Base-by-base conservation (phyloP, 2,329 filamentous ascomycete genomes). In the Aspergillus piperis region DNA sequence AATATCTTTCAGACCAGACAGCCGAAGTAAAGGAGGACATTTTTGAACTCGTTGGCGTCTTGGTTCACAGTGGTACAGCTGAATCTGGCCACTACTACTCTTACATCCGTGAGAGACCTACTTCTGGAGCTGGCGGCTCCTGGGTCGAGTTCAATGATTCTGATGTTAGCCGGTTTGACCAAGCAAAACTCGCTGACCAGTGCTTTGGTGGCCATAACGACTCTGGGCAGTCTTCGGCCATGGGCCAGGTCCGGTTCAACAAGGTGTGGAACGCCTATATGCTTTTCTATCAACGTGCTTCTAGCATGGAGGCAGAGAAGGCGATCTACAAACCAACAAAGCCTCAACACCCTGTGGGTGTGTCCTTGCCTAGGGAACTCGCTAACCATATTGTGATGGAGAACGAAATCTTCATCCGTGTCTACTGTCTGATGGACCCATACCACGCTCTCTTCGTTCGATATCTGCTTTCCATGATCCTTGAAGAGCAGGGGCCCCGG, bases 31-130 rank as follows among this genome's bases (percentile, higher is more conserved):
- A 85, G 48, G 84, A 88, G 41, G 95, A 99, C 74, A 75, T 90
- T 0, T 99, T 98, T 70, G 92, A 97, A 75, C 84, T 99, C 3
- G 93, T 96, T n/a, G 95, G 95, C 2, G 87, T 99, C 49, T 86
- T 99, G 17, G 92, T 99, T 1, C 95, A 99, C 73, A 90, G 90
- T 13, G 95, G 95, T 15, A 96, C 90, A 2, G 92, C 94, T 11
- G 92, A 97, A 71, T 94, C 92, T 27, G 95, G 95, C 0, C 95
- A 99, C 74, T 99, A 99, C 77, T 98, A 97, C 77, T 98, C 94
- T 0, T 98, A 92, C 73, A 92, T 96, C 64, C 90, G 92, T 56
- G 90, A 96, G 73, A 85, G 92, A 17, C 87, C 91, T 15, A 77
- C 82, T 19, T 74, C 74, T 13, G 73, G 73, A 4, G 78, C 79